These are phyloP conservation scores for Dactylellina drechsleri DNA, from an alignment of 2,329 filamentous ascomycete species.

Conservation along the genomic window DNA sequence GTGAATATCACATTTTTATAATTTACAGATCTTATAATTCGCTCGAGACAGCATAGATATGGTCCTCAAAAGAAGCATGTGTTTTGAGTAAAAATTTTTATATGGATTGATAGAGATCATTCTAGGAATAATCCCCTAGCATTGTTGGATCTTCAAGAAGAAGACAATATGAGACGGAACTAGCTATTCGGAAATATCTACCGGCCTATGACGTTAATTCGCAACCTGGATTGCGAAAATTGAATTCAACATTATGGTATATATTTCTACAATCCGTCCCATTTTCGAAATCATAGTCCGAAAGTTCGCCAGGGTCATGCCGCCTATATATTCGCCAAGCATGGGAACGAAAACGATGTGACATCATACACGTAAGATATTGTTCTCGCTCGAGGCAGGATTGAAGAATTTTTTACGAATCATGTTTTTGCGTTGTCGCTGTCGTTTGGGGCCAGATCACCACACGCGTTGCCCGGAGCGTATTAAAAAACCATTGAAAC, in stretches of 20 bases:
- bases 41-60: not conserved
- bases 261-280: no score
- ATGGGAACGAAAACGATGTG: slow-evolving; percentile 12
- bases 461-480: slow-evolving; percentile 33
- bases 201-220: slow-evolving; percentile 19
- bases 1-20: not conserved
- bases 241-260: not conserved
- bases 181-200: slow-evolving; percentile 6
- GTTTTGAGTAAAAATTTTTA: not conserved
- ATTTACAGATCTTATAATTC: not conserved
- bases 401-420: not conserved
- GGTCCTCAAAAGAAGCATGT: not conserved
- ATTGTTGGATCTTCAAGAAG: slow-evolving; percentile 8
- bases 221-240: not conserved
- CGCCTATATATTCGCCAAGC: not conserved
- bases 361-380: slow-evolving; percentile 20
- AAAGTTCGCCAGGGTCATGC: not conserved
- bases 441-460: slow-evolving; percentile 51
- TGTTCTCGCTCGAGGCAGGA: not conserved
- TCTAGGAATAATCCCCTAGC: slow-evolving; percentile 1
- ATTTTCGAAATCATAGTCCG: no score
- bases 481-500: slow-evolving; percentile 11
- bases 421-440: slow-evolving; percentile 35
- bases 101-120: slow-evolving; percentile 30
- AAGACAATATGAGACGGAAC: slow-evolving; percentile 15